These are phyloP conservation scores for Grosmannia penicillata DNA, from an alignment of 2,329 filamentous ascomycete species.

Conservation along the genomic window DNA sequence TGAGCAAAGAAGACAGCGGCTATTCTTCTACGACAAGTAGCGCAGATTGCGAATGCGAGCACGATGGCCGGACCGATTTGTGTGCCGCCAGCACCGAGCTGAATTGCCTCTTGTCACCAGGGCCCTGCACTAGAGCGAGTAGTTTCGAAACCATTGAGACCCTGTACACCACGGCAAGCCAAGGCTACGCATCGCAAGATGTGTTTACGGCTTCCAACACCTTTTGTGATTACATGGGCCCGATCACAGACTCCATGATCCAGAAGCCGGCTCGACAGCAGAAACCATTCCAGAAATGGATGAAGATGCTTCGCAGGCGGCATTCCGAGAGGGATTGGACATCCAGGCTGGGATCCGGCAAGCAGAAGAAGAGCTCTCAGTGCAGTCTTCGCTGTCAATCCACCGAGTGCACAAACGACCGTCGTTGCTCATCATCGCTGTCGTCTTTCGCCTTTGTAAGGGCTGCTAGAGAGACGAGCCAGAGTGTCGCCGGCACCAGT, in stretches of 20 bases:
- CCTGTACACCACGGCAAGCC: not conserved
- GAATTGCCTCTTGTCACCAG: too few species aligned
- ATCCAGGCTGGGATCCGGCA: not conserved
- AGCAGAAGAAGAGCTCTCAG: too few species aligned
- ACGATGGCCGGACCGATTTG: too few species aligned
- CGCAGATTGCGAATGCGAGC: too few species aligned
- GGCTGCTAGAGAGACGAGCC: slow-evolving; percentile 66
- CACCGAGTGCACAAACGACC: too few species aligned
- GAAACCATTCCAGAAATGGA: slow-evolving; percentile 55
- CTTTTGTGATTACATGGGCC: not conserved
- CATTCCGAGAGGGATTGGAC: slow-evolving; percentile 25
- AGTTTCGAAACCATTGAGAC: not conserved
- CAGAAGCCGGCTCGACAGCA: slow-evolving; percentile 6
- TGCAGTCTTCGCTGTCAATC: slow-evolving; percentile 9
- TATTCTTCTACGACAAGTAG: not conserved
- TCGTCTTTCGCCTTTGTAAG: slow-evolving; percentile 69
- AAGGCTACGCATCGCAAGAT: not conserved
- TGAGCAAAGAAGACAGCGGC: not conserved
- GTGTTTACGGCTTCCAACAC: not conserved
- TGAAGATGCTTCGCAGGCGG: slow-evolving; percentile 51
- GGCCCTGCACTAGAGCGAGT: too few species aligned
- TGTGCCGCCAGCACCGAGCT: too few species aligned
- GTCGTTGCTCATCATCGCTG: slow-evolving; percentile 49
- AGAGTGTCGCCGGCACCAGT: slow-evolving; percentile 62
- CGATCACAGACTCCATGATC: not conserved